Conservation (phyloP, 2,329 filamentous ascomycete species). For the Aulographum hederae region DNA sequence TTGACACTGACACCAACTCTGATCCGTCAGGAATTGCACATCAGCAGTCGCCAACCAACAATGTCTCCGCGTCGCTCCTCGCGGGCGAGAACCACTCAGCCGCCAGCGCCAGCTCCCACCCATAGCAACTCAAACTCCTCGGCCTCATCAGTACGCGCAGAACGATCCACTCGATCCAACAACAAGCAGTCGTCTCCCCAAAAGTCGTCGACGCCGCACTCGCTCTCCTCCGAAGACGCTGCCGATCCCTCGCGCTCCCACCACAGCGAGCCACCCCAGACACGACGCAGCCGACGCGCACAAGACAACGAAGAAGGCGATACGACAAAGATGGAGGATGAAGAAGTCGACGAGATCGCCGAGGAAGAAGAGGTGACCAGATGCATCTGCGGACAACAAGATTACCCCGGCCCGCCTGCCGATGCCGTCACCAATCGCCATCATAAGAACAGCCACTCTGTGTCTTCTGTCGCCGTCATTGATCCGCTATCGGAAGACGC, state of each 20-base stretch:
- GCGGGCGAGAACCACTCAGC: constrained; percentile 66
- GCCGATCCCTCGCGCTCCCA: constrained; percentile 35
- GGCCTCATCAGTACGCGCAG: constrained; percentile 51
- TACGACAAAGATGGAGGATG: constrained; percentile 16
- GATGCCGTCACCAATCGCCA: constrained; percentile 37
- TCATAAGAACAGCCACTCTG: constrained; percentile 11
- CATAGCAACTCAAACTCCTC: constrained; percentile 58
- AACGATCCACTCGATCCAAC: constrained; percentile 54
- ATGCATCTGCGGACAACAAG: constrained; percentile 85
- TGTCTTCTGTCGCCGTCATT: constrained; percentile 1
- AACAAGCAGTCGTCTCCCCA: constrained; percentile 55
- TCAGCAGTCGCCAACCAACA: no score
- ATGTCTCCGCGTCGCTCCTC: constrained; percentile 76
- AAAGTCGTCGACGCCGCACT: constrained; percentile 58
- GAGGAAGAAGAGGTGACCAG: constrained; percentile 76
- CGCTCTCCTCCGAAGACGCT: constrained; percentile 49
- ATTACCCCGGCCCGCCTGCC: constrained; percentile 67
- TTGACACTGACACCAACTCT: no score
- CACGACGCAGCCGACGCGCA: constrained; percentile 62
- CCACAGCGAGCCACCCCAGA: constrained; percentile 46
- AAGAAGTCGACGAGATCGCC: constrained; percentile 38
- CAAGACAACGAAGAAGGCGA: constrained; percentile 40
- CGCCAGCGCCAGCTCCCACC: constrained; percentile 47
- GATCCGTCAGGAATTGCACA: no score
- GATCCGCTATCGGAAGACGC: constrained; percentile 58